These are phyloP conservation scores for Akebia trifoliata DNA, from an alignment of 164 flowering plant genomes.

Conservation along the genomic window DNA sequence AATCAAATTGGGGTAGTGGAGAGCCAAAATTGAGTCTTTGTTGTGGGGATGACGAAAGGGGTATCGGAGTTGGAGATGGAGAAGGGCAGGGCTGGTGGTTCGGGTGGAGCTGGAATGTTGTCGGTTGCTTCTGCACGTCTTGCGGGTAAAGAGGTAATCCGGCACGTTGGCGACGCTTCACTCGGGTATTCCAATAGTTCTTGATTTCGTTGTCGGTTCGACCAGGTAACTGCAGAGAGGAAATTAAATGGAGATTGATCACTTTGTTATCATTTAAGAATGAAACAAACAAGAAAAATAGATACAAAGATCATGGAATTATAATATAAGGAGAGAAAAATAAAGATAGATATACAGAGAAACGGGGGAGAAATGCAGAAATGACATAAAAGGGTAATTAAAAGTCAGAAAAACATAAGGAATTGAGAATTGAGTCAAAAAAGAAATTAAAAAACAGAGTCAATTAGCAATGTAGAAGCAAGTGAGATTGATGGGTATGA, in stretches of 20 bases:
- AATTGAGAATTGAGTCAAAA: neutral
- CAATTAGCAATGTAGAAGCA: neutral
- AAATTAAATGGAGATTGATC: no score
- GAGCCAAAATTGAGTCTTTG: conserved; percentile 17
- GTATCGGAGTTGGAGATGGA: conserved; percentile 6
- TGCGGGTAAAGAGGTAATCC: conserved; percentile 53
- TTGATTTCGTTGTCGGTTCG: conserved; percentile 64
- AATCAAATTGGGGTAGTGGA: conserved; percentile 24
- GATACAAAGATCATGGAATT: no score
- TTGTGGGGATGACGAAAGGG: conserved; percentile 7
- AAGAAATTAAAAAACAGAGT: neutral
- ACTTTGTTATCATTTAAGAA: no score
- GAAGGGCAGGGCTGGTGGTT: conserved; percentile 9
- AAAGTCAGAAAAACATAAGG: no score
- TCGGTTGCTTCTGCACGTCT: conserved; percentile 26
- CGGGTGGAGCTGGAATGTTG: conserved; percentile 13
- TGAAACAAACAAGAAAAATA: no score
- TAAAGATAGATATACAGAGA: neutral
- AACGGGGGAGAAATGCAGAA: neutral
- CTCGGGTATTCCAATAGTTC: conserved; percentile 76
- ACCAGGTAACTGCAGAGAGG: conserved; percentile 47
- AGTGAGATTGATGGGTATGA: no score
- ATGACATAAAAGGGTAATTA: neutral
- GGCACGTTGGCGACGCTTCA: conserved; percentile 44
- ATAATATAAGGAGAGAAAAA: no score